Evolutionary conservation across 106 monocot genomes (phyloP).

Genomic region (Acanthochlamys bracteata): DNA sequence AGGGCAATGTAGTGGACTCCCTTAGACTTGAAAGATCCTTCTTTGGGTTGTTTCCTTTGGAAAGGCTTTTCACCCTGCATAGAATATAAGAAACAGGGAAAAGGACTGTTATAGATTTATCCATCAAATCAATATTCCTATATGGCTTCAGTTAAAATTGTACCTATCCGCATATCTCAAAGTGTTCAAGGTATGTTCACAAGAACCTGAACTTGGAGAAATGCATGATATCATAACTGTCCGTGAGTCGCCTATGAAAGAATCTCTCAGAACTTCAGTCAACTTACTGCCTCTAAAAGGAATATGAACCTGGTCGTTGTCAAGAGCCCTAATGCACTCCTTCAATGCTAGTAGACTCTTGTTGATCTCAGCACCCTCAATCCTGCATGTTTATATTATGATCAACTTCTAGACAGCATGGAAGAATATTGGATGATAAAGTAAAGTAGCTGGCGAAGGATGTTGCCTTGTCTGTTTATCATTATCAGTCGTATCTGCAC

Average conservation of each 20-base stretch:
- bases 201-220: constrained; percentile 95
- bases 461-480: constrained; percentile 91
- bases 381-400: constrained; percentile 40
- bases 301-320: constrained; percentile 93
- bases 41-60: constrained; percentile 77
- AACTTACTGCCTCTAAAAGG: constrained; percentile 97
- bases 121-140: neutral
- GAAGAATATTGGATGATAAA: neutral
- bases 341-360: constrained; percentile 95
- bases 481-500: constrained; percentile 98
- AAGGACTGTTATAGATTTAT: neutral
- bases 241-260: constrained; percentile 84
- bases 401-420: neutral
- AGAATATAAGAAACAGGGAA: neutral
- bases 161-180: constrained; percentile 98
- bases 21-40: constrained; percentile 58
- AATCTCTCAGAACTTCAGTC: constrained; percentile 91
- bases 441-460: neutral
- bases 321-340: constrained; percentile 98
- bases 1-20: constrained; percentile 44
- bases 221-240: constrained; percentile 99
- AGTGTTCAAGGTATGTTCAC: constrained; percentile 94
- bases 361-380: constrained; percentile 99
- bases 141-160: constrained; percentile 4
- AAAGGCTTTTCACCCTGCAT: constrained; percentile 88